A percentile compares a stretch with the other conserved stretches of the same genome.
Conservation (phyloP, 1,139 yeast species). For the Yamadazyma membranifaciens region DNA sequence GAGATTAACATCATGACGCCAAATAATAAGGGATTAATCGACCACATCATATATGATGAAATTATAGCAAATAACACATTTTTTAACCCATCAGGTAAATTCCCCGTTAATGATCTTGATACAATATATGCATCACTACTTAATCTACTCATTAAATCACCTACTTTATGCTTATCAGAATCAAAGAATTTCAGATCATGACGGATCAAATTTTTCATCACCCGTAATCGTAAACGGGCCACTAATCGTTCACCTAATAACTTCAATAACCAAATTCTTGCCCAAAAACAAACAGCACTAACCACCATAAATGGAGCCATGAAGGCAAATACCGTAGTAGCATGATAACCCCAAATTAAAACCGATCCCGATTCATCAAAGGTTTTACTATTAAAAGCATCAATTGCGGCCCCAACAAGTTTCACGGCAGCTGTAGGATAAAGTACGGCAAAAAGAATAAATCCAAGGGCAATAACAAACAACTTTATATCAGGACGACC, state of each 20-base stretch:
- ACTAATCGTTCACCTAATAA: slow-evolving; percentile 43
- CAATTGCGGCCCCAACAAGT: slow-evolving; percentile 47
- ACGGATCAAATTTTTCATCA: slow-evolving; percentile 49
- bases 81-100: slow-evolving; percentile 49
- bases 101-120: slow-evolving; percentile 44
- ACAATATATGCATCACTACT: slow-evolving; percentile 57
- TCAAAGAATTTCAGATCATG: slow-evolving; percentile 54
- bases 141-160: slow-evolving; percentile 53
- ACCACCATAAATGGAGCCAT: slow-evolving; percentile 49
- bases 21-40: slow-evolving; percentile 44
- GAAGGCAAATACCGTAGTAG: slow-evolving; percentile 38
- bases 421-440: slow-evolving; percentile 48
- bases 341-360: slow-evolving; percentile 47
- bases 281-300: slow-evolving; percentile 50
- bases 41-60: slow-evolving; percentile 48
- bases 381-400: slow-evolving; percentile 38
- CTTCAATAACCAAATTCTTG: slow-evolving; percentile 48
- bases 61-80: slow-evolving; percentile 45
- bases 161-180: slow-evolving; percentile 52
- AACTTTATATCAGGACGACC: slow-evolving; percentile 43
- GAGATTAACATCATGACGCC: slow-evolving; percentile 52
- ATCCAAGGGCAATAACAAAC: slow-evolving; percentile 40
- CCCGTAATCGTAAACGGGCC: slow-evolving; percentile 47
- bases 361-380: slow-evolving; percentile 42
- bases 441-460: slow-evolving; percentile 45